Base-by-base conservation (phyloP, 169 alveolate species). In the Besnoitia besnoiti region DNA sequence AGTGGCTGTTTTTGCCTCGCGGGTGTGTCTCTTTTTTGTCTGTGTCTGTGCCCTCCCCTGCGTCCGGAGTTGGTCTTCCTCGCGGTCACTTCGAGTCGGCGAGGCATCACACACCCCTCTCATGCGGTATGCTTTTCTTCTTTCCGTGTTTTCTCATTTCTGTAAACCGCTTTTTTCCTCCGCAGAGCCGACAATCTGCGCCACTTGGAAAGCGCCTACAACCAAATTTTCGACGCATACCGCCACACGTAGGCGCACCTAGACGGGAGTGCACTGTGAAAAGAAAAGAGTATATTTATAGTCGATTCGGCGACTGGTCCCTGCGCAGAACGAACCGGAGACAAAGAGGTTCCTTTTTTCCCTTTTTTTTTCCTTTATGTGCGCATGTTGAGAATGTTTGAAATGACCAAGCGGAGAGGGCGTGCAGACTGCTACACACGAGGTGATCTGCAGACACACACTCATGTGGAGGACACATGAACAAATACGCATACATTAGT, bases 181-280 rank as follows among this genome's bases (percentile, higher is more conserved):
- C 35, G 49, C 91, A 85, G 91, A 37, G 80, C 82, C 0, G 77
- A 49, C 37, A 62, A 85, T 55, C 80, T 85, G 61, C 79, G 91
- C 39, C 79, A 59, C 33, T 42, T 85, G 50, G 91, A 85, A 35
- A 21, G 21, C 61, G 44, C 62, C n/a, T 85, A 46, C 55, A 85
- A 85, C 46, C 67, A 27, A 0, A 37, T 51, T 35, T 85, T 46
- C 80, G 79, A 85, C 80, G 47, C 82, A 27, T 85, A 85, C 80
- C 16, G 91, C 12, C 49, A 51, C 80, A 55, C 80, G 91, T 85
- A 80, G 55, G 91, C 35, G 5, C 0, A 77, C 4, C 19, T 73
- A 7, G 44, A 73, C 16, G n/a, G 27, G 44, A 30, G n/a, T n/a
- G n/a, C n/a, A n/a, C n/a, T n/a, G n/a, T n/a, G n/a, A n/a, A n/a